These are phyloP conservation scores for Apiospora phragmitis DNA, from an alignment of 2,329 filamentous ascomycete species.

Conservation along the genomic window DNA sequence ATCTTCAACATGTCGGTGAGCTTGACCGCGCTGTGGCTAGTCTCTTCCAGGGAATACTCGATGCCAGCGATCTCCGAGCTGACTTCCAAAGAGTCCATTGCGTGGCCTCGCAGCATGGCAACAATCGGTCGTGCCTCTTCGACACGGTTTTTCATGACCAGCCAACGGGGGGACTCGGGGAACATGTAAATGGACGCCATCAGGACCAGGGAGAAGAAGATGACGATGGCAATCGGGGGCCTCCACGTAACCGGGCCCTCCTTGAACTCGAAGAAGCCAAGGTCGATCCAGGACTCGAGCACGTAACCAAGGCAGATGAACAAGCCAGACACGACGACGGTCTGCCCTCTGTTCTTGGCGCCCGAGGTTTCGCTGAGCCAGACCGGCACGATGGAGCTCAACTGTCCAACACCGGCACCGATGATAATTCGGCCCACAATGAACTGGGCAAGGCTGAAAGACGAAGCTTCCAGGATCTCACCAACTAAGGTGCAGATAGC, in stretches of 20 bases:
- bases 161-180: constrained; percentile 38
- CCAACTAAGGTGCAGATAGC: constrained; percentile 42
- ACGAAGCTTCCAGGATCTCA: constrained; percentile 40
- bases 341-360: constrained; percentile 43
- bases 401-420: constrained; percentile 39
- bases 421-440: constrained; percentile 41
- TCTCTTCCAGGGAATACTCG: constrained; percentile 47
- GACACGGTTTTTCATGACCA: constrained; percentile 30
- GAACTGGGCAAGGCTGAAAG: constrained; percentile 41
- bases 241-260: constrained; percentile 33
- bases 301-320: constrained; percentile 39
- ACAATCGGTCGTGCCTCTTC: constrained; percentile 35
- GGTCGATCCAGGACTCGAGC: constrained; percentile 45
- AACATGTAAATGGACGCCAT: constrained; percentile 33
- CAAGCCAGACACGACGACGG: constrained; percentile 38
- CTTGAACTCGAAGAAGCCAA: constrained; percentile 40
- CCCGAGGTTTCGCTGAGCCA: constrained; percentile 41
- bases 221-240: constrained; percentile 35
- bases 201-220: constrained; percentile 29
- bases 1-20: constrained; percentile 47
- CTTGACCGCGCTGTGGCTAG: constrained; percentile 35
- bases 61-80: constrained; percentile 47
- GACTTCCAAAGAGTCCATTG: constrained; percentile 24
- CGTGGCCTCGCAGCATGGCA: constrained; percentile 22
- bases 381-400: constrained; percentile 41